Conservation (phyloP, 345 rosid genomes). For the Ricinus communis region DNA sequence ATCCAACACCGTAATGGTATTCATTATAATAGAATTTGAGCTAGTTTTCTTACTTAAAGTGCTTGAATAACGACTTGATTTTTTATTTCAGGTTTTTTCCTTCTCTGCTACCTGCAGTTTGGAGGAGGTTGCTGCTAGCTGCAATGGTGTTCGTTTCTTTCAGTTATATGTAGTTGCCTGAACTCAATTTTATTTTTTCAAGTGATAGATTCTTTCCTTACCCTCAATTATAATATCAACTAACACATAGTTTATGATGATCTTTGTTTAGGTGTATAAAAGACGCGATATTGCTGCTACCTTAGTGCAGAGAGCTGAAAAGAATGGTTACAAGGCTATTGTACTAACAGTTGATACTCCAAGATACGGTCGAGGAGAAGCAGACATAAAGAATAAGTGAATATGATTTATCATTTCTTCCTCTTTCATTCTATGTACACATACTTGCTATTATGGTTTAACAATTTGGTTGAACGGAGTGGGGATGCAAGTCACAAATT, state of each 20-base stretch:
- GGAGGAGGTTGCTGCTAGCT: constrained; percentile 88
- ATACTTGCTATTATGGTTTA: background rate
- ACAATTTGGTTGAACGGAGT: background rate
- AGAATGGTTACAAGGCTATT: constrained; percentile 74
- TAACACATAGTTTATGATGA: background rate
- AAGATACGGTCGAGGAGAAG: constrained; percentile 77
- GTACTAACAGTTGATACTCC: constrained; percentile 84
- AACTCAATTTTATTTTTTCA: background rate
- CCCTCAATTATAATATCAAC: background rate
- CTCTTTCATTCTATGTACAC: background rate
- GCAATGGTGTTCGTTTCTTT: constrained; percentile 71
- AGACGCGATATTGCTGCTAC: constrained; percentile 54
- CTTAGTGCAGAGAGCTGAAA: constrained; percentile 77
- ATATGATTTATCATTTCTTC: constrained; percentile 8
- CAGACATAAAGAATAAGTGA: constrained; percentile 84
- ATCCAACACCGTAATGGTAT: constrained; percentile 78
- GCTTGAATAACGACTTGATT: background rate
- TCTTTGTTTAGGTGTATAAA: constrained; percentile 52
- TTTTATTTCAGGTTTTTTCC: constrained; percentile 52
- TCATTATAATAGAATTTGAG: background rate
- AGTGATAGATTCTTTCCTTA: background rate
- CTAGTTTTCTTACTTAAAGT: background rate
- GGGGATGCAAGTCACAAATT: background rate
- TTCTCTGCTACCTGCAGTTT: constrained; percentile 50
- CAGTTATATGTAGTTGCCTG: constrained; percentile 62